phyloP scores from a whole-genome alignment of 805 yeast species.

The Scheffersomyces stipitis region DNA sequence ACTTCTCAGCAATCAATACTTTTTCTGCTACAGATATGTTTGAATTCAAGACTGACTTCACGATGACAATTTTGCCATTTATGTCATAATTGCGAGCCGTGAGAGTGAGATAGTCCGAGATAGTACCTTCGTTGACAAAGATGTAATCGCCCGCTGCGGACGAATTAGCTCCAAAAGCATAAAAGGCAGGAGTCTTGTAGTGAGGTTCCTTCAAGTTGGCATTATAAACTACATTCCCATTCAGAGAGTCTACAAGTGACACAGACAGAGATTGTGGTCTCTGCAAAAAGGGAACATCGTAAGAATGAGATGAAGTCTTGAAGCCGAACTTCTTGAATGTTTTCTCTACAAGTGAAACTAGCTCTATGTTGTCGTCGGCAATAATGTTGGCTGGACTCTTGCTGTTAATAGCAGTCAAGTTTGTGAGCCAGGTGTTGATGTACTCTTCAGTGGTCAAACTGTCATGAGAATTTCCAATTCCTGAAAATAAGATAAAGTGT shows the following conservation, averaged over 20 bases:
- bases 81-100: slow-evolving; percentile 16
- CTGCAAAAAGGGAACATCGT: slow-evolving; percentile 13
- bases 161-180: slow-evolving; percentile 27
- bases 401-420: slow-evolving; percentile 25
- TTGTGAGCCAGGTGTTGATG: slow-evolving; percentile 25
- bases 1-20: slow-evolving; percentile 20
- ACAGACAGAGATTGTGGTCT: slow-evolving; percentile 28
- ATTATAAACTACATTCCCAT: slow-evolving; percentile 21
- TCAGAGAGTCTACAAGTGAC: slow-evolving; percentile 19
- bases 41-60: slow-evolving; percentile 13
- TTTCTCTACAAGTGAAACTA: slow-evolving; percentile 23
- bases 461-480: slow-evolving; percentile 21
- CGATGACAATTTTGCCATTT: slow-evolving; percentile 27
- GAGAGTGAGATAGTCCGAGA: slow-evolving; percentile 26
- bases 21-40: slow-evolving; percentile 22
- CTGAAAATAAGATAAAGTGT: slow-evolving; percentile 43
- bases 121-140: slow-evolving; percentile 30
- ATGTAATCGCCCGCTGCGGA: slow-evolving; percentile 23
- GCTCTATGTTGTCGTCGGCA: slow-evolving; percentile 24
- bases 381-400: slow-evolving; percentile 20
- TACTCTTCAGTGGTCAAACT: slow-evolving; percentile 23
- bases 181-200: slow-evolving; percentile 31
- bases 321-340: slow-evolving; percentile 30
- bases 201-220: slow-evolving; percentile 24
- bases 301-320: slow-evolving; percentile 14